phyloP scores from a whole-genome alignment of 495 filamentous ascomycete genomes.

The Immersiella caudata region DNA sequence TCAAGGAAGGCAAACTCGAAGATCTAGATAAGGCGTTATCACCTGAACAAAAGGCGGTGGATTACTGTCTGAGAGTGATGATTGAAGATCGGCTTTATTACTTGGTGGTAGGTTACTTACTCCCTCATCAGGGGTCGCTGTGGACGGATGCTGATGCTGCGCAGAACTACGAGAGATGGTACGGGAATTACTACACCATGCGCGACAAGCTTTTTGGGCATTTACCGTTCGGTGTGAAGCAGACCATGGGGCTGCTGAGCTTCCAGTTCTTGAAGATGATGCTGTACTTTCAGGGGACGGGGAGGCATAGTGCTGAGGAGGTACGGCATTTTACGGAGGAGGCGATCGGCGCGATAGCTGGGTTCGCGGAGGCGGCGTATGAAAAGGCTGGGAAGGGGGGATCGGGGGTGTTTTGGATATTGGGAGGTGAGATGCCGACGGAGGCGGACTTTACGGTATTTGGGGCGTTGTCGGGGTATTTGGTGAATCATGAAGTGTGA shows the following conservation, averaged over 20 bases:
- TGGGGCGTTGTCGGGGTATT: constrained; percentile 50
- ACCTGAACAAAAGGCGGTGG: constrained; percentile 37
- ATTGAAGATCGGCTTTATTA: constrained; percentile 61
- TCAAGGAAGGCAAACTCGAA: constrained; percentile 39
- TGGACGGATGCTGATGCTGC: background rate
- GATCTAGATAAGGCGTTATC: constrained; percentile 46
- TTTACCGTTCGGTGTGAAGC: constrained; percentile 48
- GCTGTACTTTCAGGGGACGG: constrained; percentile 56
- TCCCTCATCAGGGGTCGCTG: background rate
- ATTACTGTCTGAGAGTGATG: constrained; percentile 49
- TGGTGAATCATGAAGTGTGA: constrained; percentile 34
- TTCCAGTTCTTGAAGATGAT: constrained; percentile 27
- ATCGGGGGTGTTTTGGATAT: constrained; percentile 51
- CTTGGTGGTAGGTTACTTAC: constrained; percentile 43
- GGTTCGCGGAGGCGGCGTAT: constrained; percentile 30
- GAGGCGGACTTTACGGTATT: constrained; percentile 57
- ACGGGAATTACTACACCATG: constrained; percentile 56
- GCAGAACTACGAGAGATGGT: constrained; percentile 50
- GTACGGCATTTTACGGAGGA: constrained; percentile 43
- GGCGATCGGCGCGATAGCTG: constrained; percentile 50
- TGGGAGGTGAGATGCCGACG: constrained; percentile 51
- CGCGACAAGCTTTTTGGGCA: constrained; percentile 43
- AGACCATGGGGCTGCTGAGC: constrained; percentile 15
- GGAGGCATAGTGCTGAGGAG: constrained; percentile 49
- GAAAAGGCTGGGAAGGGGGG: constrained; percentile 19